phyloP scores from a whole-genome alignment of 148 eudicot species.

The Vaccinium vitisidaea region DNA sequence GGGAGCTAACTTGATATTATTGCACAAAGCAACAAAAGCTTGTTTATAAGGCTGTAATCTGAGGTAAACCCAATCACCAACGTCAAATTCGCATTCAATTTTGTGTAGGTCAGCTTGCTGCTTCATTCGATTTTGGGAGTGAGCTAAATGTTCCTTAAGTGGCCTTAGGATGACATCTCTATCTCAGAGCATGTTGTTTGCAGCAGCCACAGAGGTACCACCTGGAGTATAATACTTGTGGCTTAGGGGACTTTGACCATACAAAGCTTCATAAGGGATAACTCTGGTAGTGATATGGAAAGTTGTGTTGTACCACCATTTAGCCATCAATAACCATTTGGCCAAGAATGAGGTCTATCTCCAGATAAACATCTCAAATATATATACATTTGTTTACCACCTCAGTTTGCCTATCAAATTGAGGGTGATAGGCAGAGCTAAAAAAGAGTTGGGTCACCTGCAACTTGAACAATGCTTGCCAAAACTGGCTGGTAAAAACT shows the following conservation, averaged over 20 bases:
- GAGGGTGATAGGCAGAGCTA: neutral
- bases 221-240: neutral
- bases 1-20: neutral
- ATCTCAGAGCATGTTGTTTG: neutral
- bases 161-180: neutral
- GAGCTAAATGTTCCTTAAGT: neutral
- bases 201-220: neutral
- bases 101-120: neutral
- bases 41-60: neutral
- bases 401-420: neutral
- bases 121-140: neutral
- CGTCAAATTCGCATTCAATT: neutral
- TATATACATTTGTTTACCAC: neutral
- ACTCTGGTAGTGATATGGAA: neutral
- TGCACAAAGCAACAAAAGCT: neutral
- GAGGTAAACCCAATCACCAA: neutral
- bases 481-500: neutral
- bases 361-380: neutral
- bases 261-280: neutral
- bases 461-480: neutral
- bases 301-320: neutral
- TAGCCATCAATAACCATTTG: neutral
- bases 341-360: neutral
- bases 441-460: neutral
- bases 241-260: neutral